Conservation (phyloP, 768 basidiomycete species). For the Galerina sulciceps region DNA sequence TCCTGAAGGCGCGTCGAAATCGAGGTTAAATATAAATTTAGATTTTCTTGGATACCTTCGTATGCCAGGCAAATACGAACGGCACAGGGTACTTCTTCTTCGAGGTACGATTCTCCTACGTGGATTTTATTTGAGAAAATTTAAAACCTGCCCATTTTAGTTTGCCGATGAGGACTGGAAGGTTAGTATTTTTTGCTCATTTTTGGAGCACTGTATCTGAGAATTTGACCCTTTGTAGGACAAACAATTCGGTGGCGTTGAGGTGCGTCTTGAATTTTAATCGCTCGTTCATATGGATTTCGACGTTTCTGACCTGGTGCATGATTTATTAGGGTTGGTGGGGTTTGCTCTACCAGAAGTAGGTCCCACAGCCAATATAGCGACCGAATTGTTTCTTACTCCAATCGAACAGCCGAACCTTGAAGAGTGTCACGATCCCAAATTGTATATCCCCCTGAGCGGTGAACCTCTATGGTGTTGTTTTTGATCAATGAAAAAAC, state of each 20-base stretch:
- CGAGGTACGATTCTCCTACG: constrained; percentile 47
- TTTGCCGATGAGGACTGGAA: constrained; percentile 86
- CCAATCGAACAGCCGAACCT: constrained; percentile 52
- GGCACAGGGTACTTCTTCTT: constrained; percentile 90
- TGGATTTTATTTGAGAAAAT: neutral
- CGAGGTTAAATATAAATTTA: constrained; percentile 31
- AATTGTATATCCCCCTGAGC: constrained; percentile 49
- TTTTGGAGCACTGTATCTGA: neutral
- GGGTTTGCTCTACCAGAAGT: constrained; percentile 51
- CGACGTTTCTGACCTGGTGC: neutral
- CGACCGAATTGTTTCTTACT: neutral
- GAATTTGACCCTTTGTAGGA: constrained; percentile 33
- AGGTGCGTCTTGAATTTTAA: constrained; percentile 25
- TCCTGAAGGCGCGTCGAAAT: neutral
- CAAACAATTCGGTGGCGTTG: constrained; percentile 78
- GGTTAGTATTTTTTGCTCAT: constrained; percentile 35
- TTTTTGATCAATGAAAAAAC: too few relatives aligned
- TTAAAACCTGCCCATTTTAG: constrained; percentile 35
- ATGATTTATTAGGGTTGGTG: constrained; percentile 42
- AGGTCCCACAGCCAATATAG: constrained; percentile 13
- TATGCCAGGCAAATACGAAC: constrained; percentile 85
- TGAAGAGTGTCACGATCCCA: constrained; percentile 75
- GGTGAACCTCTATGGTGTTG: too few relatives aligned
- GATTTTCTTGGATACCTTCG: constrained; percentile 84
- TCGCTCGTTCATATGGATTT: neutral